Evolutionary conservation across 176 grass and related monocot genomes (phyloP).

Genomic region (Juncus inflexus): DNA sequence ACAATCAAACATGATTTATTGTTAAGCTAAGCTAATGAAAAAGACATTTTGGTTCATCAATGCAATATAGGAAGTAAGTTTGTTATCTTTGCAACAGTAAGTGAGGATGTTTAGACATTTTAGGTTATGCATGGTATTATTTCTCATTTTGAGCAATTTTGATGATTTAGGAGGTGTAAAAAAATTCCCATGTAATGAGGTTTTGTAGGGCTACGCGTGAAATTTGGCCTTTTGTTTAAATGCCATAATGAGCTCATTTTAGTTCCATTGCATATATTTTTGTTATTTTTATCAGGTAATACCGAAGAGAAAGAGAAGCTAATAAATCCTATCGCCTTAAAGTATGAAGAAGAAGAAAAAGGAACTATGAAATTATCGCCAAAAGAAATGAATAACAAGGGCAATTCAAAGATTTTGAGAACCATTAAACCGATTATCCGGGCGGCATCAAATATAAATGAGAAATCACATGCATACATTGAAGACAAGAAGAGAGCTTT

Average conservation of each 20-base stretch:
- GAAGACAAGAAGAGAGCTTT: conserved; percentile 29
- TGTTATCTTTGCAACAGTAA: not conserved
- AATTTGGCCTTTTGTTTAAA: not conserved
- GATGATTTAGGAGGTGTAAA: too few relatives aligned
- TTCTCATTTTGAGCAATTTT: too few relatives aligned
- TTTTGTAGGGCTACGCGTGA: not conserved
- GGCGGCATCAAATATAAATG: conserved; percentile 24
- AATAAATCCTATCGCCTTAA: not conserved
- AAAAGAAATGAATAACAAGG: conserved; percentile 10
- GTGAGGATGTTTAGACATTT: not conserved
- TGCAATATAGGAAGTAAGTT: not conserved
- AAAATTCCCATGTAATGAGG: not conserved
- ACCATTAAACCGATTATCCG: conserved; percentile 17
- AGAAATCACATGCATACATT: conserved; percentile 29
- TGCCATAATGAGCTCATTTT: not conserved
- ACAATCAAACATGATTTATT: not conserved
- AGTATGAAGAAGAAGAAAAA: not conserved
- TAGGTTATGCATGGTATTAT: not conserved
- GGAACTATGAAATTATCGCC: too few relatives aligned
- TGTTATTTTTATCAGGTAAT: conserved; percentile 4
- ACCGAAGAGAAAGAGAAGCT: not conserved
- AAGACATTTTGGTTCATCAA: too few relatives aligned
- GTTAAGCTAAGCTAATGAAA: too few relatives aligned
- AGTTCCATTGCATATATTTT: not conserved
- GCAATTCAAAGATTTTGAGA: conserved; percentile 19